Evolutionary conservation across 1,284 basidiomycete species (phyloP).

Genomic region (Trichosporon sp.): DNA sequence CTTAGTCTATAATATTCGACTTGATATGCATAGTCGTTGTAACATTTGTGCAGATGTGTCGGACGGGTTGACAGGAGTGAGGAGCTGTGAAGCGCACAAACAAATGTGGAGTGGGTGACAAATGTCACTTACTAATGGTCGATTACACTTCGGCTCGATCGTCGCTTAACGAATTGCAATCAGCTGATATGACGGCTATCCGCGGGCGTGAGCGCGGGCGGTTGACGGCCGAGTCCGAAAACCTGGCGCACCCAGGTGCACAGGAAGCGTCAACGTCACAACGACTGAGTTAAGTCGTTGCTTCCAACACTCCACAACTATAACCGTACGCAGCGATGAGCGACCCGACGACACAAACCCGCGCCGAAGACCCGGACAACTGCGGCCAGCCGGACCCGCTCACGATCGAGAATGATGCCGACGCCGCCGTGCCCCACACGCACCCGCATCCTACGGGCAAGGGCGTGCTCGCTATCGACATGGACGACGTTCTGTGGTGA

Average conservation of each 20-base stretch:
- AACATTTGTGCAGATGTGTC: background rate
- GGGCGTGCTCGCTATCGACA: conserved; percentile 45
- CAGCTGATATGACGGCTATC: background rate
- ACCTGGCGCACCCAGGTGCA: background rate
- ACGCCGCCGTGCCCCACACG: conserved; percentile 2
- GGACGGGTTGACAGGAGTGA: background rate
- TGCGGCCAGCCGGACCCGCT: conserved; percentile 25
- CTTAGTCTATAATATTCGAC: background rate
- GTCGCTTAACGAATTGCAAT: background rate
- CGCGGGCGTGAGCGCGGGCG: background rate
- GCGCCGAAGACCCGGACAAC: conserved; percentile 19
- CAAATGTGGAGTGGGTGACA: background rate
- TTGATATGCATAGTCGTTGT: conserved; percentile 8
- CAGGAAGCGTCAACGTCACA: background rate
- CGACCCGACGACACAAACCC: conserved; percentile 3
- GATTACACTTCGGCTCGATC: background rate
- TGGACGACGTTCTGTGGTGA: conserved; percentile 42
- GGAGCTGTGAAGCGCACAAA: too few species aligned
- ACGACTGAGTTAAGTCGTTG: background rate
- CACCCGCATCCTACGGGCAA: conserved; percentile 21
- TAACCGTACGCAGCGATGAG: background rate
- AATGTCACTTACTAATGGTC: background rate
- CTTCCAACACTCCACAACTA: too few species aligned
- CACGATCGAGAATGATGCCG: conserved; percentile 28
- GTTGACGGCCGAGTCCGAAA: conserved; percentile 1